These are phyloP conservation scores for Lyophyllum semitale DNA, from an alignment of 768 basidiomycete species.

Conservation along the genomic window DNA sequence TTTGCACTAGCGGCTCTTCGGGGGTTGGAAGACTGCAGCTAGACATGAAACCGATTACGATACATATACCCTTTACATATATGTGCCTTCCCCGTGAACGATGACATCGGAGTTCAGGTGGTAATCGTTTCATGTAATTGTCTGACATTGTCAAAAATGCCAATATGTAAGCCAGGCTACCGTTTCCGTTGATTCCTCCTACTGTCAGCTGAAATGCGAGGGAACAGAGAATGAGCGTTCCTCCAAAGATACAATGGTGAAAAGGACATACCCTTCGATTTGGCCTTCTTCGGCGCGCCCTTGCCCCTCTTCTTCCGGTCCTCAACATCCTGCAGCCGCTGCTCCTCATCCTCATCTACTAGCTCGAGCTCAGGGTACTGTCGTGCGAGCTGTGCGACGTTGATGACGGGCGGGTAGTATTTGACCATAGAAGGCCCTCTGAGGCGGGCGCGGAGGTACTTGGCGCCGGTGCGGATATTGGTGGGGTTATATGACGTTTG, in stretches of 20 bases:
- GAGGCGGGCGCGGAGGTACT: constrained; percentile 82
- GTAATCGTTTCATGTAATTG: too few relatives aligned
- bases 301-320: constrained; percentile 76
- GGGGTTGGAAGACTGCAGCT: too few relatives aligned
- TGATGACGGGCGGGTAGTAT: constrained; percentile 73
- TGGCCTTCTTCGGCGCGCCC: constrained; percentile 82
- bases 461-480: constrained; percentile 81
- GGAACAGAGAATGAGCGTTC: constrained; percentile 1
- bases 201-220: constrained; percentile 44
- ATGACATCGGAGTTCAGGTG: too few relatives aligned
- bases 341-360: constrained; percentile 65
- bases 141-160: too few relatives aligned
- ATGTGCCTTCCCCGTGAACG: too few relatives aligned
- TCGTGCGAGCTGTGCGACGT: constrained; percentile 52
- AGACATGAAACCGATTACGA: too few relatives aligned
- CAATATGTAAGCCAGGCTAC: too few relatives aligned
- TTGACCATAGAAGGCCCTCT: constrained; percentile 83
- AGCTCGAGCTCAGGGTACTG: constrained; percentile 60
- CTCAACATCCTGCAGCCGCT: constrained; percentile 68
- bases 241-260: background rate
- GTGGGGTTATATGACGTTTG: constrained; percentile 89
- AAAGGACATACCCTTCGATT: constrained; percentile 54
- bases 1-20: too few relatives aligned
- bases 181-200: constrained; percentile 48
- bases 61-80: too few relatives aligned